phyloP scores from a whole-genome alignment of 1,284 basidiomycete genomes.

The Rhodotorula sp. region DNA sequence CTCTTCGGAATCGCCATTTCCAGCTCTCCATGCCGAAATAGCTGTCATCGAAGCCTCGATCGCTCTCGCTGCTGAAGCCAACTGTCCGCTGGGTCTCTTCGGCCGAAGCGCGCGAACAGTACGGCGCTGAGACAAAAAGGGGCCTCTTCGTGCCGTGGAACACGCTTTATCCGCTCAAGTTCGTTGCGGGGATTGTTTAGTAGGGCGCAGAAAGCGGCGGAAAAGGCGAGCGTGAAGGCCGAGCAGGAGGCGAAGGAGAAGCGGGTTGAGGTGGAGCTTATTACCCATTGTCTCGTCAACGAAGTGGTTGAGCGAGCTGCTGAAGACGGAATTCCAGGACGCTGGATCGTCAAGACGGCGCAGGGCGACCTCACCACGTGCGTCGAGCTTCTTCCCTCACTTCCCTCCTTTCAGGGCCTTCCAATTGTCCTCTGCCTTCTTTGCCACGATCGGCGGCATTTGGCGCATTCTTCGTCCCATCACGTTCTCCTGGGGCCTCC shows the following conservation, averaged over 20 bases:
- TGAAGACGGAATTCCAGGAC: background rate
- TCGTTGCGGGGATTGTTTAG: background rate
- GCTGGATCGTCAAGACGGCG: background rate
- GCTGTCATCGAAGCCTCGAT: background rate
- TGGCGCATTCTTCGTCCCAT: no score
- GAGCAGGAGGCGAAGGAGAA: background rate
- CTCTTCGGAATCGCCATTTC: background rate
- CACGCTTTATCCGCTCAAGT: conserved; percentile 20
- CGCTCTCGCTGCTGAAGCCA: no score
- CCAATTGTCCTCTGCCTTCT: no score
- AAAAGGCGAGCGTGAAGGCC: background rate
- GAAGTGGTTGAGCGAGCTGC: background rate
- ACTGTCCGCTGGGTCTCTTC: background rate
- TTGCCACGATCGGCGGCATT: no score
- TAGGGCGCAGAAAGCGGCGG: background rate
- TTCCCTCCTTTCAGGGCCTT: background rate
- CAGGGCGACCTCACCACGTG: background rate
- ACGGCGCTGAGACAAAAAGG: background rate
- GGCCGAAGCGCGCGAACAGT: background rate
- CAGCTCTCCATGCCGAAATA: background rate
- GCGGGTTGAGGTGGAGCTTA: conserved; percentile 10
- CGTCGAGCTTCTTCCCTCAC: background rate
- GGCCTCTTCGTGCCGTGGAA: conserved; percentile 13
- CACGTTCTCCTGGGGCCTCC: no score
- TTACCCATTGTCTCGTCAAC: conserved; percentile 2